phyloP scores from a whole-genome alignment of 345 rosid species.

The Boechera divaricarpa region DNA sequence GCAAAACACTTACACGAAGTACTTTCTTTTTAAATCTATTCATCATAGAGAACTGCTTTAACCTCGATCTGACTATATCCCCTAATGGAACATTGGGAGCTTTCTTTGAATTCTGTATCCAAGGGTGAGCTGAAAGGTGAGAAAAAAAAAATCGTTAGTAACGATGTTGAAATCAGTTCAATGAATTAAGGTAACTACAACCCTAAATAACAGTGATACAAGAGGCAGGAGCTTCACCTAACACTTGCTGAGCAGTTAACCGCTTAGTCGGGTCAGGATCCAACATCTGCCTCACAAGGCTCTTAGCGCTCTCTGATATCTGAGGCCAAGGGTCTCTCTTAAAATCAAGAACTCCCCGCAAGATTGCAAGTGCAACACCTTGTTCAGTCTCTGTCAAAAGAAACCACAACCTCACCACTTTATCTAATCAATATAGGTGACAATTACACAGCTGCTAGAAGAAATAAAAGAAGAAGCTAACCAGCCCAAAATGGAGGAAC shows the following conservation, averaged over 20 bases:
- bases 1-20: constrained; percentile 62
- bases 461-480: constrained; percentile 33
- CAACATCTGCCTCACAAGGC: constrained; percentile 86
- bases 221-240: constrained; percentile 57
- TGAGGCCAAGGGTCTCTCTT: constrained; percentile 99
- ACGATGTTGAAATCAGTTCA: background rate
- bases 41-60: constrained; percentile 95
- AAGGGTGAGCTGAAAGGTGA: constrained; percentile 71
- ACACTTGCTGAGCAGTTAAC: constrained; percentile 86
- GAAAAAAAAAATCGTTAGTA: constrained; percentile 13
- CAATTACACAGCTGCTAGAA: constrained; percentile 13
- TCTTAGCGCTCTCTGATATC: constrained; percentile 85
- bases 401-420: constrained; percentile 27
- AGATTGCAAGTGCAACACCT: constrained; percentile 95
- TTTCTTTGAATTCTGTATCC: constrained; percentile 94
- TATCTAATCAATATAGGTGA: background rate
- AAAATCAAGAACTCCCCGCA: constrained; percentile 82
- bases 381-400: constrained; percentile 80
- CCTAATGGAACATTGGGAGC: constrained; percentile 98
- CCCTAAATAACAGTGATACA: constrained; percentile 5
- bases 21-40: constrained; percentile 96
- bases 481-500: constrained; percentile 99
- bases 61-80: constrained; percentile 90
- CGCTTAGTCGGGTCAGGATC: constrained; percentile 80
- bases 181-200: background rate